Base-by-base conservation (phyloP, 495 filamentous ascomycete genomes). In the Daldinia concentrica region DNA sequence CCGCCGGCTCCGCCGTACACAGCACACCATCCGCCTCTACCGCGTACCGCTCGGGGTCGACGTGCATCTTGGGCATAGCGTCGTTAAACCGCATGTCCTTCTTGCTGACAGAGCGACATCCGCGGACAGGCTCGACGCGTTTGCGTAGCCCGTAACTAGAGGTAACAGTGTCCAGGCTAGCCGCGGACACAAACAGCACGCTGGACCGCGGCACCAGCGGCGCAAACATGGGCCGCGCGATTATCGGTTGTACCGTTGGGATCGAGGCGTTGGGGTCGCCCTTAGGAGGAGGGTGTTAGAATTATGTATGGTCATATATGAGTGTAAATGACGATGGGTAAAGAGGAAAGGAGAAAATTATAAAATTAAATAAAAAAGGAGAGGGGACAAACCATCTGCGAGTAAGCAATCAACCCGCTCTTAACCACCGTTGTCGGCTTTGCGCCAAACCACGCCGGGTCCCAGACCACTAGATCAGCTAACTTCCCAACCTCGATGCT, bases 241-340 rank as follows among this genome's bases (percentile, higher is more conserved):
- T 88, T 54, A 98, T 82, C 17, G 95, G 95, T 74, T 99, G 90
- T 19, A 98, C 89, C 0, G 90, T 95, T 0, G 95, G 93, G 74
- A 98, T 97, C 1, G 92, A 95, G 29, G 89, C 95, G 77, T 98
- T 98, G 17, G 95, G 90, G 77, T 99, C 95, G 63, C 95, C 95
- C 92, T 94, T 51, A 5, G 3, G 43, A 4, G 43, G 3, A 12
- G 9, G 6, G 17, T 8, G 22, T 36, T 36, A 48, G 43, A 24
- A 22, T 22, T 17, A 19, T 1, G 34, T 22, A 11, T 27, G 19
- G 19, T 14, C 15, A 22, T 29, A 26, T 29, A 4, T 14, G 0
- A 12, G 17, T 19, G 39, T 57, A 41, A 7, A 22, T 8, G 22
- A 51, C 6, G 48, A 24, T 1, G 7, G 66, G 61, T 30, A 9